Conservation (phyloP, 208 protist species). For the Crithidia thermophila region DNA sequence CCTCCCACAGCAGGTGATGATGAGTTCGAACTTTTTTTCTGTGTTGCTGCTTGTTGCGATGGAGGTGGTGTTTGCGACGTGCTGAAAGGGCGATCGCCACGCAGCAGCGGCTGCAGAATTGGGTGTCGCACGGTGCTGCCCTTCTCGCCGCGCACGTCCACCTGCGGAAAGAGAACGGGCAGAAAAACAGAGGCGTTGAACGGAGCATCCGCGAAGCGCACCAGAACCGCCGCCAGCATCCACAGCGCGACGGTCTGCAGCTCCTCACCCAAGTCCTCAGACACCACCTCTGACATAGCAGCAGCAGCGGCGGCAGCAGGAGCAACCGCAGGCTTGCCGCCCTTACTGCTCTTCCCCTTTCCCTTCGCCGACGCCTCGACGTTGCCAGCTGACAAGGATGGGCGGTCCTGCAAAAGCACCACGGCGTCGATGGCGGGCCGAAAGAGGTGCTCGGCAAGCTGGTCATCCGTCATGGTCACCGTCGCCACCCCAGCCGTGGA, state of each 20-base stretch:
- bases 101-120: constrained; percentile 73
- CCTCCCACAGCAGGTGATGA: too few relatives aligned
- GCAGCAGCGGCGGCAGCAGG: neutral
- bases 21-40: neutral
- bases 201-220: constrained; percentile 55
- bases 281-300: neutral
- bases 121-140: constrained; percentile 46
- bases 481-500: constrained; percentile 3
- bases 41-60: neutral
- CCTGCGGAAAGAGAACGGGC: constrained; percentile 69
- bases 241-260: constrained; percentile 48
- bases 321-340: neutral
- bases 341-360: neutral
- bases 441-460: constrained; percentile 50
- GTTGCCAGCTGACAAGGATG: neutral
- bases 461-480: constrained; percentile 26
- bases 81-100: too few relatives aligned
- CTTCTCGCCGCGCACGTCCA: constrained; percentile 40
- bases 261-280: constrained; percentile 16
- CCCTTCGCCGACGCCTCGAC: neutral
- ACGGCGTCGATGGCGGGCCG: constrained; percentile 42
- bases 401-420: constrained; percentile 25
- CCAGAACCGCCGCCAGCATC: constrained; percentile 48
- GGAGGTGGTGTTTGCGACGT: neutral
- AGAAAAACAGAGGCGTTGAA: constrained; percentile 64